Conservation (phyloP, 1,284 basidiomycete species). For the Tremellales sp. region DNA sequence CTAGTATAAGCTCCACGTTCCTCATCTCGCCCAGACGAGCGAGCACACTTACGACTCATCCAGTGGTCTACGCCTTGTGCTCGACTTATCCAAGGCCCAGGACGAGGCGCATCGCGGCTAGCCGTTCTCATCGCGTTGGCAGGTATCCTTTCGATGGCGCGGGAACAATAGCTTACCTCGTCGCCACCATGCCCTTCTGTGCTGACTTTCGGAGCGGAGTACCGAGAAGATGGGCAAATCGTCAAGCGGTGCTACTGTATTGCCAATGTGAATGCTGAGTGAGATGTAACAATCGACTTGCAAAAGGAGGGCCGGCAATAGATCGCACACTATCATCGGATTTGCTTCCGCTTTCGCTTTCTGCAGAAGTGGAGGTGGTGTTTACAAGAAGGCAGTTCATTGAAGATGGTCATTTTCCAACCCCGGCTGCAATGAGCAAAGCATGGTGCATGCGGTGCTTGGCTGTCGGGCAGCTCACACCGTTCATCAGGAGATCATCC, state of each 20-base stretch:
- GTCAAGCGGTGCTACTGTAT: neutral
- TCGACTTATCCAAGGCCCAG: conserved; percentile 30
- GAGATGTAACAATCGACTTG: neutral
- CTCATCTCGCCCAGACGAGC: neutral
- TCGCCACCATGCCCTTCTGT: conserved; percentile 21
- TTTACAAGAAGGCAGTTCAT: neutral
- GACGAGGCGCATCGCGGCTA: conserved; percentile 23
- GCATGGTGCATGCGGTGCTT: no score
- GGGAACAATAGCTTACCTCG: conserved; percentile 8
- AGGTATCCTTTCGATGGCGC: neutral
- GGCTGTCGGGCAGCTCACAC: no score
- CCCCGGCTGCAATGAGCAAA: no score
- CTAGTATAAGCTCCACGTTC: conserved; percentile 4
- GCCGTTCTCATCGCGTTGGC: no score
- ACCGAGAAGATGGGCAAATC: neutral
- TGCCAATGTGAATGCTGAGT: neutral
- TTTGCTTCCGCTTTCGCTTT: no score
- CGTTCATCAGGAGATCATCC: no score
- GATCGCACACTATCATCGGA: no score
- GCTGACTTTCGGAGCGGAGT: neutral
- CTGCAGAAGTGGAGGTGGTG: neutral
- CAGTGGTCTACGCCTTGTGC: conserved; percentile 29
- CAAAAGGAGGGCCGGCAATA: neutral
- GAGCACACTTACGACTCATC: conserved; percentile 30
- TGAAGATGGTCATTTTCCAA: no score